phyloP scores from a whole-genome alignment of 148 eudicot genomes.

The Spergularia marina region DNA sequence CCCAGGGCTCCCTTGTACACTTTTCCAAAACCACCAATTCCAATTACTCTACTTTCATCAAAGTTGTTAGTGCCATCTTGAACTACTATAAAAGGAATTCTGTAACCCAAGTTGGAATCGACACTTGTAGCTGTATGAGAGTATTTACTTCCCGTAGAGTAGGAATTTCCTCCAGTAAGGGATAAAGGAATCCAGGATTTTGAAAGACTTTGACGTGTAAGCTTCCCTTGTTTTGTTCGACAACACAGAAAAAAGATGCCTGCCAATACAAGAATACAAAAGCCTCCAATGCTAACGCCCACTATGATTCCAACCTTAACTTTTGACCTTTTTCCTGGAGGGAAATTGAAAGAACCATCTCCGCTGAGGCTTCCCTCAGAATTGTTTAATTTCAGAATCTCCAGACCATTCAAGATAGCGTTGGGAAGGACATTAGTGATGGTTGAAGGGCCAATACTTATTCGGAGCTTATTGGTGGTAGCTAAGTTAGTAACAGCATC shows the following conservation, averaged over 20 bases:
- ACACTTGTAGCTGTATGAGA: conserved; percentile 52
- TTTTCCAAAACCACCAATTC: conserved; percentile 93
- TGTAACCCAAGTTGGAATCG: conserved; percentile 55
- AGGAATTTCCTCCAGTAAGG: conserved; percentile 49
- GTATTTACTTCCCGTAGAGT: conserved; percentile 63
- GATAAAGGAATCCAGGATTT: conserved; percentile 79
- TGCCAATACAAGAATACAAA: conserved; percentile 36
- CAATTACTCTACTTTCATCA: conserved; percentile 75
- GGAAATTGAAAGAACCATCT: conserved; percentile 12
- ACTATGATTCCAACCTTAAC: conserved; percentile 45
- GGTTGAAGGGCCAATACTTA: conserved; percentile 70
- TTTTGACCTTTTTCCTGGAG: conserved; percentile 37
- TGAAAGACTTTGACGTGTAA: conserved; percentile 41
- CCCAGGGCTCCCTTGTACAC: conserved; percentile 69
- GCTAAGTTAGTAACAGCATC: conserved; percentile 55
- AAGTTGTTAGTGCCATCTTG: conserved; percentile 78
- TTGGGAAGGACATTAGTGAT: conserved; percentile 46
- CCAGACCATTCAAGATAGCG: conserved; percentile 82
- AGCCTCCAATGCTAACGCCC: conserved; percentile 51
- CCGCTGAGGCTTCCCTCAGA: conserved; percentile 60
- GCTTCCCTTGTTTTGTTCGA: conserved; percentile 35
- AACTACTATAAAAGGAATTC: conserved; percentile 61
- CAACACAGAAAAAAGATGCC: conserved; percentile 41
- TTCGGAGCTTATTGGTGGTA: conserved; percentile 33
- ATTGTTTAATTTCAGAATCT: conserved; percentile 81